Conservation (phyloP, 441 rosid species). For the Mallotus repandus region DNA sequence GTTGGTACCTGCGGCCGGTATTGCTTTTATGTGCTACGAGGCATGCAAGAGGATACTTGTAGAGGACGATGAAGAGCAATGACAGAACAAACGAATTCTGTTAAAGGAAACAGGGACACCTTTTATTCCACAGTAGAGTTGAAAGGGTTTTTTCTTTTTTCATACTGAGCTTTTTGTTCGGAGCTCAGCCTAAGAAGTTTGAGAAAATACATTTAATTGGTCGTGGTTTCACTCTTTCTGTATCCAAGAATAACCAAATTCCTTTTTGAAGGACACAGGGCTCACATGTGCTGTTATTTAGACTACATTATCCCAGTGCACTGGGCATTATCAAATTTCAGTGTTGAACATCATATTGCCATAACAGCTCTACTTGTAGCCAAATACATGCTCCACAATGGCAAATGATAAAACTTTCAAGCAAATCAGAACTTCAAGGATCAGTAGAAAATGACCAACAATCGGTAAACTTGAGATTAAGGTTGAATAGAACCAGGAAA, state of each 20-base stretch:
- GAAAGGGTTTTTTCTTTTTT: background rate
- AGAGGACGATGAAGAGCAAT: conserved; percentile 54
- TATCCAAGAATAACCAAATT: background rate
- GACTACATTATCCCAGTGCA: background rate
- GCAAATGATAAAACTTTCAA: background rate
- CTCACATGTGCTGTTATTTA: too few species aligned
- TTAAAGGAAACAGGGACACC: background rate
- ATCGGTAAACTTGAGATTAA: background rate
- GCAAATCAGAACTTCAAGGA: background rate
- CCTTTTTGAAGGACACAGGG: background rate
- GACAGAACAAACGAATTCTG: background rate
- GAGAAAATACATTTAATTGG: background rate
- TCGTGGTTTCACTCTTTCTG: background rate
- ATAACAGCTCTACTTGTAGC: background rate
- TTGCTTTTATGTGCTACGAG: conserved; percentile 98
- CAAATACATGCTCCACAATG: background rate
- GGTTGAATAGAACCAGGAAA: conserved; percentile 4
- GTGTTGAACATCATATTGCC: too few species aligned
- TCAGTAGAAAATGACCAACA: background rate
- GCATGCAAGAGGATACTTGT: conserved; percentile 86
- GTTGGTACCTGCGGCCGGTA: conserved; percentile 98
- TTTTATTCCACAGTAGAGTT: background rate
- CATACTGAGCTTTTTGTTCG: background rate
- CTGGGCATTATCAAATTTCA: too few species aligned
- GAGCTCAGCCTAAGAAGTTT: background rate